Evolutionary conservation across 257 asterid species (phyloP).

Genomic region (Nicotiana sylvestris): DNA sequence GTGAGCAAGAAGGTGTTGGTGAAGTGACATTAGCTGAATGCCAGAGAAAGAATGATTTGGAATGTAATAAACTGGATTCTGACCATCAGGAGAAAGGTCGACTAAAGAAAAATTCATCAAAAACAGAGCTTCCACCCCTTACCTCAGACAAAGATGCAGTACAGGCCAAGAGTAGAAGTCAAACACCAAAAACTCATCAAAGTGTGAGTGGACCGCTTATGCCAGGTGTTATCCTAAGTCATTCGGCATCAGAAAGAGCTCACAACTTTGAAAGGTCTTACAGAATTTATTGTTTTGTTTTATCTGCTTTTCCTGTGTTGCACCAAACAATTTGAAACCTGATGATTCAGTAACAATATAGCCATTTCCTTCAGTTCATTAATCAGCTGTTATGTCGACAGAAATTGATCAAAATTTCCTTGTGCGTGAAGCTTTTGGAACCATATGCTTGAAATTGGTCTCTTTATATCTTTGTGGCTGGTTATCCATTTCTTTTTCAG

Average conservation of each 20-base stretch:
- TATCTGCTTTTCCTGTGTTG: neutral
- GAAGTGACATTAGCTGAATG: constrained; percentile 32
- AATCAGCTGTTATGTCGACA: neutral
- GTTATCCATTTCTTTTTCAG: neutral
- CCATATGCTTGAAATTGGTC: neutral
- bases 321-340: neutral
- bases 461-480: neutral
- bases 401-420: neutral
- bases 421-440: neutral
- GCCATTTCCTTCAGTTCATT: neutral
- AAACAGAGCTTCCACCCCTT: constrained; percentile 41
- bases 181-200: constrained; percentile 56
- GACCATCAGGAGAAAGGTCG: constrained; percentile 33
- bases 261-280: constrained; percentile 68
- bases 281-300: neutral
- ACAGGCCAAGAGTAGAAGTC: constrained; percentile 46
- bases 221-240: constrained; percentile 61
- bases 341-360: neutral
- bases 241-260: constrained; percentile 60
- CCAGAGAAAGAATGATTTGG: constrained; percentile 34
- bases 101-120: constrained; percentile 39
- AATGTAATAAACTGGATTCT: constrained; percentile 33
- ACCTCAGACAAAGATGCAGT: constrained; percentile 52
- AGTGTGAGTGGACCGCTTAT: constrained; percentile 87
- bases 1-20: constrained; percentile 42